phyloP scores from a whole-genome alignment of 768 basidiomycete species.

The Termitomyces sp. region DNA sequence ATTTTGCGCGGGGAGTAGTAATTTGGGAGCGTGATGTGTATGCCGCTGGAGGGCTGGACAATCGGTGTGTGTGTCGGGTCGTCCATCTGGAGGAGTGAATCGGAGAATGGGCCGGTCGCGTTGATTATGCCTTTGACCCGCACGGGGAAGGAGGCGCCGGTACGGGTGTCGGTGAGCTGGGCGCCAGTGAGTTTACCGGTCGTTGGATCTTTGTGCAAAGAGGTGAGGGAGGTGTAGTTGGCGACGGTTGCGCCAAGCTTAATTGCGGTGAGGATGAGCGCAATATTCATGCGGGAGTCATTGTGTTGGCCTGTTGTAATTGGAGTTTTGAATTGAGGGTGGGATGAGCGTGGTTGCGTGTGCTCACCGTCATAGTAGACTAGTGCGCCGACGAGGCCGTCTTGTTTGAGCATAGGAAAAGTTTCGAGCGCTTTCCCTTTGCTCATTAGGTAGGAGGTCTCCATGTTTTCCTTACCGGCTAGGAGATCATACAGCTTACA shows the following conservation, averaged over 20 bases:
- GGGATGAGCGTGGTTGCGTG: conserved; percentile 17
- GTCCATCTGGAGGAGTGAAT: conserved; percentile 79
- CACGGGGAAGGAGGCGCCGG: conserved; percentile 77
- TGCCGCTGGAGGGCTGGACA: conserved; percentile 87
- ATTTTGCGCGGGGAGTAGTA: conserved; percentile 95
- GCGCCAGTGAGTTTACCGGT: conserved; percentile 67
- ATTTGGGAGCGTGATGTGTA: conserved; percentile 95
- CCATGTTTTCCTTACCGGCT: conserved; percentile 97
- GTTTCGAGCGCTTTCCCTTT: conserved; percentile 89
- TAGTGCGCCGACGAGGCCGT: conserved; percentile 89
- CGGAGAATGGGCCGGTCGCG: conserved; percentile 93
- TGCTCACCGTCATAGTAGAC: conserved; percentile 90
- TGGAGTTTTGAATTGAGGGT: not conserved
- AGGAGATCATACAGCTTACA: conserved; percentile 96
- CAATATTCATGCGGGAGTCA: conserved; percentile 97
- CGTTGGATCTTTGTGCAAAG: conserved; percentile 56
- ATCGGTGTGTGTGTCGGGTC: conserved; percentile 74
- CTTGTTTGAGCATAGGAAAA: conserved; percentile 93
- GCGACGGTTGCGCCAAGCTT: conserved; percentile 82
- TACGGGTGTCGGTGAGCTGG: conserved; percentile 72
- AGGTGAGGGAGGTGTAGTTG: conserved; percentile 86
- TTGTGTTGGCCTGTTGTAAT: conserved; percentile 84
- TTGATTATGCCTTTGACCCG: conserved; percentile 91
- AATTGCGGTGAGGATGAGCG: conserved; percentile 90
- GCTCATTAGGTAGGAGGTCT: conserved; percentile 90